Evolutionary conservation across 2,329 filamentous ascomycete genomes (phyloP).

Genomic region (Aureobasidium sp.): DNA sequence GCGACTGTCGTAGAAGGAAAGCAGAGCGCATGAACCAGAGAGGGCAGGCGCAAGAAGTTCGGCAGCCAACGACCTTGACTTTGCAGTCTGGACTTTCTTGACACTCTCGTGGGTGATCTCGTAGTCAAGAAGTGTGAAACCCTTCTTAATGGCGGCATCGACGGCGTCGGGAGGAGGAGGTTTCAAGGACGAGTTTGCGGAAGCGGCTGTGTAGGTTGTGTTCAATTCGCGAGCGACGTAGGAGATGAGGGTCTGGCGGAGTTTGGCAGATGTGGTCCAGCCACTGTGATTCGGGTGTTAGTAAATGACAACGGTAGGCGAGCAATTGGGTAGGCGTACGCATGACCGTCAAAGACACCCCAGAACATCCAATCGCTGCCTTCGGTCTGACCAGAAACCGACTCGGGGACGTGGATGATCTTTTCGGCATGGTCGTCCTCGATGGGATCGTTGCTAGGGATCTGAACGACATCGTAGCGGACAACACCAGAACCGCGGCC

Average conservation of each 20-base stretch:
- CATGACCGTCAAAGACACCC: conserved; percentile 97
- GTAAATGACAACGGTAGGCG: not conserved
- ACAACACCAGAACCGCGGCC: conserved; percentile 85
- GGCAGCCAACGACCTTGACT: conserved; percentile 83
- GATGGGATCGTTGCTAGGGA: conserved; percentile 94
- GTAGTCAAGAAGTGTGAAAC: conserved; percentile 79
- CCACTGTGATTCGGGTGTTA: conserved; percentile 52
- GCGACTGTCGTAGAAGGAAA: conserved; percentile 90
- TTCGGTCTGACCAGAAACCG: conserved; percentile 45
- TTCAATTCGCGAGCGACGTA: conserved; percentile 92
- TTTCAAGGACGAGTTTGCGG: conserved; percentile 47
- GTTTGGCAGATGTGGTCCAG: conserved; percentile 95
- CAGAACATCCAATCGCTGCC: conserved; percentile 98
- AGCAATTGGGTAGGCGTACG: conserved; percentile 44
- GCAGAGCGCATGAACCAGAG: conserved; percentile 91
- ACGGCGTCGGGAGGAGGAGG: conserved; percentile 71
- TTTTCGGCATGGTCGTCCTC: conserved; percentile 98
- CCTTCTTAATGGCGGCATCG: conserved; percentile 84
- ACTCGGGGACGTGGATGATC: conserved; percentile 79
- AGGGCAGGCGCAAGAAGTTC: conserved; percentile 87
- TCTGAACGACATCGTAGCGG: conserved; percentile 87
- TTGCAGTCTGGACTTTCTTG: conserved; percentile 78
- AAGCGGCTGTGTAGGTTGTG: conserved; percentile 73
- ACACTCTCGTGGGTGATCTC: conserved; percentile 94
- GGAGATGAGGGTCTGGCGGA: conserved; percentile 84